These are phyloP conservation scores for Salvia miltiorrhiza DNA, from an alignment of 257 asterid genomes.

Conservation along the genomic window DNA sequence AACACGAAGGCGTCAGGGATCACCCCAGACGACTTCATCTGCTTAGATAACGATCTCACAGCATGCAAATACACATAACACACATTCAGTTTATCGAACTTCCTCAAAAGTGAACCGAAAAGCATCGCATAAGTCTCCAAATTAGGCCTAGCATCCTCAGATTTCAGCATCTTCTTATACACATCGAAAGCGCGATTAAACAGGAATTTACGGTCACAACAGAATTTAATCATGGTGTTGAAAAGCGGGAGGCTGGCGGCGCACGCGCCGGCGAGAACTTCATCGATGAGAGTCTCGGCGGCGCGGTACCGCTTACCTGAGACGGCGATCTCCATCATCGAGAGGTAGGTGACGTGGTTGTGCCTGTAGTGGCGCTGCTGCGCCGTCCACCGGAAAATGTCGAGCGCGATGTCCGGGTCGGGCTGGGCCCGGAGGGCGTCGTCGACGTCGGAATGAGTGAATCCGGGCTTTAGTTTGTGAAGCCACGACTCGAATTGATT, in stretches of 20 bases:
- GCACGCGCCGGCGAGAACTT: constrained; percentile 87
- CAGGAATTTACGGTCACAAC: constrained; percentile 61
- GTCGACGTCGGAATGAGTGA: constrained; percentile 69
- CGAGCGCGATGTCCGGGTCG: constrained; percentile 92
- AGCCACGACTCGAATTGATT: constrained; percentile 81
- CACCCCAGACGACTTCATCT: constrained; percentile 81
- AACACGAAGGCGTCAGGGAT: constrained; percentile 74
- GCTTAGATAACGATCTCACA: constrained; percentile 68
- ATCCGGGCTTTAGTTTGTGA: constrained; percentile 75
- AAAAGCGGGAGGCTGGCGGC: constrained; percentile 49
- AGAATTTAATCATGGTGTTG: constrained; percentile 85
- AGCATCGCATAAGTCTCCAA: constrained; percentile 76
- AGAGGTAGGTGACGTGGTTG: constrained; percentile 54
- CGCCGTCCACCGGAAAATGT: constrained; percentile 94
- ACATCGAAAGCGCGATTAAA: constrained; percentile 86
- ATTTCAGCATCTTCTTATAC: constrained; percentile 73
- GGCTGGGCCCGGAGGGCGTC: constrained; percentile 61
- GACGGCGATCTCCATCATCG: constrained; percentile 43
- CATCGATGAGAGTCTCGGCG: constrained; percentile 73
- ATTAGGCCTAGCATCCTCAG: constrained; percentile 60
- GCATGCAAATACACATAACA: constrained; percentile 76
- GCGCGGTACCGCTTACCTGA: constrained; percentile 63
- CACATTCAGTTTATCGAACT: constrained; percentile 58
- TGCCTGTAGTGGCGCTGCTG: constrained; percentile 84
- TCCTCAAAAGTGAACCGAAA: constrained; percentile 57